Evolutionary conservation across 768 basidiomycete species (phyloP).

Genomic region (Boletus sp.): DNA sequence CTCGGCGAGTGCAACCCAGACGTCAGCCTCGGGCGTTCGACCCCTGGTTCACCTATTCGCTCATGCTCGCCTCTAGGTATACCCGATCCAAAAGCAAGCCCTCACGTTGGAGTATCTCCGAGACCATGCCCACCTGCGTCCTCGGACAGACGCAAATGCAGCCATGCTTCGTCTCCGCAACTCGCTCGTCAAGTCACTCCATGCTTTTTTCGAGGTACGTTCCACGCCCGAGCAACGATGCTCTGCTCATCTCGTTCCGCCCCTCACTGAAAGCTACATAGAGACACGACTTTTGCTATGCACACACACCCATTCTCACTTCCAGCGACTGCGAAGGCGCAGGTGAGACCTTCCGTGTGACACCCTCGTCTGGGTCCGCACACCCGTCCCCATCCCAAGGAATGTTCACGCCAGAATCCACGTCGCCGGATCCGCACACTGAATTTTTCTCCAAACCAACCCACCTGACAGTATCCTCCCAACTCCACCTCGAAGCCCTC

Average conservation of each 20-base stretch:
- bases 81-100: slow-evolving; percentile 91
- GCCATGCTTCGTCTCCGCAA: slow-evolving; percentile 77
- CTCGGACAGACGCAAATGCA: slow-evolving; percentile 68
- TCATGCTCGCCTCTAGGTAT: slow-evolving; percentile 47
- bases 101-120: slow-evolving; percentile 78
- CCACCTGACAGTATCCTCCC: slow-evolving; percentile 92
- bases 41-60: not conserved
- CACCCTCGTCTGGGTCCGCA: slow-evolving; percentile 28
- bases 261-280: slow-evolving; percentile 33
- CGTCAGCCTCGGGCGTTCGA: slow-evolving; percentile 31
- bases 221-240: not conserved
- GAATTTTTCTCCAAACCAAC: slow-evolving; percentile 78
- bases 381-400: slow-evolving; percentile 7
- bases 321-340: slow-evolving; percentile 95
- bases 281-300: slow-evolving; percentile 75
- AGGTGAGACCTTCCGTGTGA: slow-evolving; percentile 84
- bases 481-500: slow-evolving; percentile 91
- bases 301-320: slow-evolving; percentile 86
- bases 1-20: slow-evolving; percentile 60
- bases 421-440: slow-evolving; percentile 9
- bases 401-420: not conserved
- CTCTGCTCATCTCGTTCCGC: slow-evolving; percentile 1
- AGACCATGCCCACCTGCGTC: slow-evolving; percentile 84
- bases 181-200: slow-evolving; percentile 51
- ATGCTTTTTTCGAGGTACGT: slow-evolving; percentile 71